Conservation (phyloP, 2,329 filamentous ascomycete species). For the Biscogniauxia sp. region DNA sequence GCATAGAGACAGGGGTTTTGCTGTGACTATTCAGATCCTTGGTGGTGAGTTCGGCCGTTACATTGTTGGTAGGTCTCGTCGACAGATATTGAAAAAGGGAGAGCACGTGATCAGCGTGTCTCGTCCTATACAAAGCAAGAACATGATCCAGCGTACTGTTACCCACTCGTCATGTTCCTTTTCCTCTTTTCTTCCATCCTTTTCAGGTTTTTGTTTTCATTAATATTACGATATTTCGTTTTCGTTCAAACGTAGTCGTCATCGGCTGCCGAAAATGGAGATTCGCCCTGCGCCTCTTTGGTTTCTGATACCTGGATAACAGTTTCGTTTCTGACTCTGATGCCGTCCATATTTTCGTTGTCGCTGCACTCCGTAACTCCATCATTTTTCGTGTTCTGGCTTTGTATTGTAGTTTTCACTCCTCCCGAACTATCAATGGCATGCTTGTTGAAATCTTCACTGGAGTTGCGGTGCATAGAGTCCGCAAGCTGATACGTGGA, state of each 20-base stretch:
- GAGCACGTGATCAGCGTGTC: not conserved
- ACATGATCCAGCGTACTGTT: not conserved
- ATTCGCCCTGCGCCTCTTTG: not conserved
- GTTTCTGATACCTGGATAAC: not conserved
- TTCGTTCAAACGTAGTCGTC: not conserved
- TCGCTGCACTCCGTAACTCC: not conserved
- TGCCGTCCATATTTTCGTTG: not conserved
- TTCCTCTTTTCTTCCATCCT: not conserved
- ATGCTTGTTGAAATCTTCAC: not conserved
- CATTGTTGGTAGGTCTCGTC: constrained; percentile 18
- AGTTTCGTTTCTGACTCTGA: constrained; percentile 5
- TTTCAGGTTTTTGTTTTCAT: no score
- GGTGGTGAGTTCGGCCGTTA: constrained; percentile 22
- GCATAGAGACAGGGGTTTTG: constrained; percentile 19
- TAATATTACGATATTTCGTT: not conserved
- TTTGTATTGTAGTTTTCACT: not conserved
- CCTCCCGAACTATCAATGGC: not conserved
- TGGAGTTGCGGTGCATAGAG: not conserved
- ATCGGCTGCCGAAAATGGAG: not conserved
- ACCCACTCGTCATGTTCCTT: not conserved
- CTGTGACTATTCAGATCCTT: constrained; percentile 23
- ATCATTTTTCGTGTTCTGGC: not conserved
- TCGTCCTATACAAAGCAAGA: not conserved
- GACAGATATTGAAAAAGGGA: constrained; percentile 17
- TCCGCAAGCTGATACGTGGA: not conserved